Conservation (phyloP, 2,329 filamentous ascomycete species). For the Sclerotinia minor region DNA sequence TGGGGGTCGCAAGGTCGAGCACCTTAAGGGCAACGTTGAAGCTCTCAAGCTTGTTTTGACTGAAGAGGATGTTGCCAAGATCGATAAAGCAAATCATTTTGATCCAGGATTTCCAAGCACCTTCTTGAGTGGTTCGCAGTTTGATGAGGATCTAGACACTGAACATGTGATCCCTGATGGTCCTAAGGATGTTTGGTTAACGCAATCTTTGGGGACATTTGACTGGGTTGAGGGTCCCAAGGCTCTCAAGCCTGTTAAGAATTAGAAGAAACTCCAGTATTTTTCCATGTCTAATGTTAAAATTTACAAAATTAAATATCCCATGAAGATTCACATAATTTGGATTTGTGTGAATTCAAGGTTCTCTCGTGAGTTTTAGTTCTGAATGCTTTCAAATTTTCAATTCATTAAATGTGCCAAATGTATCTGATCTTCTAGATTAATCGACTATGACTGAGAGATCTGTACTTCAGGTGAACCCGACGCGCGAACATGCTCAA, state of each 20-base stretch:
- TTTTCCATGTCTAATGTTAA: background rate
- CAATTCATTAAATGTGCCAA: no score
- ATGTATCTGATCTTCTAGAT: no score
- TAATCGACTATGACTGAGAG: no score
- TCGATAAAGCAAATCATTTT: slow-evolving; percentile 45
- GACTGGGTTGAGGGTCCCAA: background rate
- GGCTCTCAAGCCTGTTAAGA: background rate
- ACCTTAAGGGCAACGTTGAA: slow-evolving; percentile 57
- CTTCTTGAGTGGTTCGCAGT: background rate
- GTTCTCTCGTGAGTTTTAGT: no score
- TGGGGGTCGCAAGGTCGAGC: slow-evolving; percentile 57
- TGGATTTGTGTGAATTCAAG: background rate
- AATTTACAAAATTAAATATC: background rate
- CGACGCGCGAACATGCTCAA: no score
- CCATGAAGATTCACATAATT: background rate
- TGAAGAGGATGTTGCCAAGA: slow-evolving; percentile 52
- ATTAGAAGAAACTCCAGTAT: background rate
- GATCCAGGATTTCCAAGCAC: background rate
- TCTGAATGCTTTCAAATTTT: no score
- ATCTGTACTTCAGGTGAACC: no score
- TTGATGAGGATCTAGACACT: background rate
- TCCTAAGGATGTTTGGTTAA: background rate
- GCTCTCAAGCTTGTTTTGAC: slow-evolving; percentile 53
- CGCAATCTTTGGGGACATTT: background rate
- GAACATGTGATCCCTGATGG: background rate